Percentiles rank a stretch among this genome's conserved stretches.
These are phyloP conservation scores for Kwoniella botswanensis DNA, from an alignment of 768 basidiomycete genomes.

Conservation along the genomic window DNA sequence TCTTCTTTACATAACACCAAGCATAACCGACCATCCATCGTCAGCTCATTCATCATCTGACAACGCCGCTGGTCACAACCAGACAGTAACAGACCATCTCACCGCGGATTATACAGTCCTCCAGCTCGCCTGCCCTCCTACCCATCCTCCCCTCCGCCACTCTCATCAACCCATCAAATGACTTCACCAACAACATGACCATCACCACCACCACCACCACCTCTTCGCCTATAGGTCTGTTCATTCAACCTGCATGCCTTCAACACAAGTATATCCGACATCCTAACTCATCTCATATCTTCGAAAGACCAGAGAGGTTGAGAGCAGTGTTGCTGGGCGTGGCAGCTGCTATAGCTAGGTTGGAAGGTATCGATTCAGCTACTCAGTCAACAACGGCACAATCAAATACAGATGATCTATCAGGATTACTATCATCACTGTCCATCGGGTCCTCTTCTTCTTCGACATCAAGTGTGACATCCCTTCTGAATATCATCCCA, in stretches of 20 bases:
- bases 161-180: slow-evolving; percentile 13
- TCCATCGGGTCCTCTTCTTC: slow-evolving; percentile 29
- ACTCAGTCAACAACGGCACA: slow-evolving; percentile 10
- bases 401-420: slow-evolving; percentile 38
- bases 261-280: slow-evolving; percentile 71
- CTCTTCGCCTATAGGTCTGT: slow-evolving; percentile 45
- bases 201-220: neutral
- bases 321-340: slow-evolving; percentile 82
- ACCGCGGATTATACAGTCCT: too few species aligned
- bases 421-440: slow-evolving; percentile 34
- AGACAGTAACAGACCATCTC: too few species aligned
- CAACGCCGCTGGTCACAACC: too few species aligned
- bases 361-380: slow-evolving; percentile 62
- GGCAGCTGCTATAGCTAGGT: slow-evolving; percentile 74
- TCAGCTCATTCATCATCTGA: too few species aligned
- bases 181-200: slow-evolving; percentile 3
- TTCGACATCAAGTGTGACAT: neutral
- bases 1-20: too few species aligned
- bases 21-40: too few species aligned
- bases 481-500: slow-evolving; percentile 34
- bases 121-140: neutral
- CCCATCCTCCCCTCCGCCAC: slow-evolving; percentile 4
- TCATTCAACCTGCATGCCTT: slow-evolving; percentile 58
- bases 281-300: slow-evolving; percentile 72
- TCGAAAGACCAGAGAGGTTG: slow-evolving; percentile 90